These are phyloP conservation scores for Lentinus brumalis DNA, from an alignment of 768 basidiomycete genomes.

Conservation along the genomic window DNA sequence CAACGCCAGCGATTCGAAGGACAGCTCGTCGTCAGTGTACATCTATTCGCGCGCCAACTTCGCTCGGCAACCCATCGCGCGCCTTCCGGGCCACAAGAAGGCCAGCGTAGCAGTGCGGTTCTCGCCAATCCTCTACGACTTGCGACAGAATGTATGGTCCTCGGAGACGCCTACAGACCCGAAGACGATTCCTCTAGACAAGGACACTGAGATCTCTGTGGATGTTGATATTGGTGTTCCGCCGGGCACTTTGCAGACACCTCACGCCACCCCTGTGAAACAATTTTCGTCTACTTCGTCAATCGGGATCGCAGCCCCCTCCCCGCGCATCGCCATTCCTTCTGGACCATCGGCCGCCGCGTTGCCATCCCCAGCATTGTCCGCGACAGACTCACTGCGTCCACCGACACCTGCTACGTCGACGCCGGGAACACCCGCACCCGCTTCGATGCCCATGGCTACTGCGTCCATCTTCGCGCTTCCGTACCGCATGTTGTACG, in stretches of 20 bases:
- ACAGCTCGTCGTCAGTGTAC: constrained; percentile 68
- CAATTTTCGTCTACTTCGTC: not conserved
- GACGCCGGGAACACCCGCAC: constrained; percentile 52
- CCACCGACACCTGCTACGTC: constrained; percentile 64
- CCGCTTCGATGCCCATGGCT: constrained; percentile 31
- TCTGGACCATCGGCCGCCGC: constrained; percentile 25
- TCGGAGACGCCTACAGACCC: constrained; percentile 40
- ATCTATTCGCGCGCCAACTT: constrained; percentile 97
- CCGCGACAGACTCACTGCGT: constrained; percentile 48
- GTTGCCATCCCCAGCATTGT: constrained; percentile 56
- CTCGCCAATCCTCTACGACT: constrained; percentile 89
- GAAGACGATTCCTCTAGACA: constrained; percentile 66
- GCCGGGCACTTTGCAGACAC: constrained; percentile 11
- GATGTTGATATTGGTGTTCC: constrained; percentile 50
- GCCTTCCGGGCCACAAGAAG: constrained; percentile 95
- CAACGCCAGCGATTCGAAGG: constrained; percentile 37
- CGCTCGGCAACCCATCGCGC: constrained; percentile 88
- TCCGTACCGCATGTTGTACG: constrained; percentile 93
- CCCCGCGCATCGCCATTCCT: constrained; percentile 43
- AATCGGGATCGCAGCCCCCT: constrained; percentile 45
- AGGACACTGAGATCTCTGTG: constrained; percentile 60
- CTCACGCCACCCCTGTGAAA: constrained; percentile 15
- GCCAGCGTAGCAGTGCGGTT: constrained; percentile 93
- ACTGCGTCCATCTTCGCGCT: constrained; percentile 80
- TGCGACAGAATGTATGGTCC: constrained; percentile 61